These are phyloP conservation scores for Arthrocladium fulminans DNA, from an alignment of 2,329 filamentous ascomycete genomes.

Conservation along the genomic window DNA sequence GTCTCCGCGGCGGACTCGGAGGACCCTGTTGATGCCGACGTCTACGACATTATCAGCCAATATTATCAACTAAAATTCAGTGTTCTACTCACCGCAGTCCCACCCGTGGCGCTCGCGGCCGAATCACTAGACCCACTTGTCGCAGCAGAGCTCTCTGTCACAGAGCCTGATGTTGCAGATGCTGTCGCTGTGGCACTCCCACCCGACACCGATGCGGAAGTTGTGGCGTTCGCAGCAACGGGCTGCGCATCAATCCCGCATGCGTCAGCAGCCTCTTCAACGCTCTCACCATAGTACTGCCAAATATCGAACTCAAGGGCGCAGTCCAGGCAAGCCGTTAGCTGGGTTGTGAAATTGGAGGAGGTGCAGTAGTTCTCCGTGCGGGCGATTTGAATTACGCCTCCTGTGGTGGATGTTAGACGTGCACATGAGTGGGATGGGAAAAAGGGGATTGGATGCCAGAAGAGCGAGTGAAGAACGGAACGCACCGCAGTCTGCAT, in stretches of 20 bases:
- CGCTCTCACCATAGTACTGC: constrained; percentile 35
- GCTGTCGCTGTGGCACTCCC: background rate
- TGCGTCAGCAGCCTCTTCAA: constrained; percentile 30
- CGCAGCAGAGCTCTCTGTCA: too few relatives aligned
- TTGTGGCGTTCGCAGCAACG: constrained; percentile 10
- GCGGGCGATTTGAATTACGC: constrained; percentile 23
- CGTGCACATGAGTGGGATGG: too few relatives aligned
- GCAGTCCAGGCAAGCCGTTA: constrained; percentile 34
- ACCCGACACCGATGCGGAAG: background rate
- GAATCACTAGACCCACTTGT: too few relatives aligned
- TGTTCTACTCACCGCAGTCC: too few relatives aligned
- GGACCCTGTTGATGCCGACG: too few relatives aligned
- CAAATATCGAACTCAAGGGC: constrained; percentile 38
- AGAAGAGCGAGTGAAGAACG: background rate
- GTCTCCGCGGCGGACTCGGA: too few relatives aligned
- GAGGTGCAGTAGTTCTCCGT: constrained; percentile 24
- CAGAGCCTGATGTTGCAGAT: background rate
- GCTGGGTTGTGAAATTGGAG: constrained; percentile 24
- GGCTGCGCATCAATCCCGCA: constrained; percentile 21
- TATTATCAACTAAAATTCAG: too few relatives aligned
- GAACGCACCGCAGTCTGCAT: constrained; percentile 28
- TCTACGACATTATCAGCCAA: too few relatives aligned
- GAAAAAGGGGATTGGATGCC: background rate
- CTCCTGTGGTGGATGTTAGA: constrained; percentile 16
- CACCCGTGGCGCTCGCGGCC: too few relatives aligned